Evolutionary conservation across 78 protist species (phyloP).

Genomic region (Dictyostelium intermedium): DNA sequence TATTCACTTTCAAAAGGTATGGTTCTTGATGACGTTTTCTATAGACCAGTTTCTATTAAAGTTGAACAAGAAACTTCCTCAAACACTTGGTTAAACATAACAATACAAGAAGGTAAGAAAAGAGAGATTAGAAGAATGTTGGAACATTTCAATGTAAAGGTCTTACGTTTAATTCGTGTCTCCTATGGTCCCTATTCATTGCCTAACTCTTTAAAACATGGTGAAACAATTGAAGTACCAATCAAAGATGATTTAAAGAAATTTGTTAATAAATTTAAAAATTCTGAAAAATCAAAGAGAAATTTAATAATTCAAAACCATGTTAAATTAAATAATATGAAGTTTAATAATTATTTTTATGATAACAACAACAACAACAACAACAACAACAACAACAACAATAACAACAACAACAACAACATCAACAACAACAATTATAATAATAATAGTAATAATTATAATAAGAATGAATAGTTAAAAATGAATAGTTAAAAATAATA

Average conservation of each 20-base stretch:
- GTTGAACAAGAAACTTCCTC: conserved; percentile 23
- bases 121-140: conserved; percentile 60
- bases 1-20: neutral
- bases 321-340: neutral
- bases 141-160: conserved; percentile 69
- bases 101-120: conserved; percentile 58
- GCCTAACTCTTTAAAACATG: conserved; percentile 41
- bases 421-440: too few species aligned
- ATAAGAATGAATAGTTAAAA: too few species aligned
- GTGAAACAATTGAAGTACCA: conserved; percentile 48
- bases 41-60: conserved; percentile 12
- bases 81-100: conserved; percentile 13
- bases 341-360: neutral
- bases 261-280: conserved; percentile 1
- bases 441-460: too few species aligned
- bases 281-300: neutral
- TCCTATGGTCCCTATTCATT: conserved; percentile 41
- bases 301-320: neutral
- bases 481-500: too few species aligned
- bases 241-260: conserved; percentile 28
- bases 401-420: too few species aligned
- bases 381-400: too few species aligned
- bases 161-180: conserved; percentile 46
- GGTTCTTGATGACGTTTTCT: conserved; percentile 22
- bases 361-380: too few species aligned